phyloP scores from a whole-genome alignment of 139 green algal species.

The Pleodorina starrii region DNA sequence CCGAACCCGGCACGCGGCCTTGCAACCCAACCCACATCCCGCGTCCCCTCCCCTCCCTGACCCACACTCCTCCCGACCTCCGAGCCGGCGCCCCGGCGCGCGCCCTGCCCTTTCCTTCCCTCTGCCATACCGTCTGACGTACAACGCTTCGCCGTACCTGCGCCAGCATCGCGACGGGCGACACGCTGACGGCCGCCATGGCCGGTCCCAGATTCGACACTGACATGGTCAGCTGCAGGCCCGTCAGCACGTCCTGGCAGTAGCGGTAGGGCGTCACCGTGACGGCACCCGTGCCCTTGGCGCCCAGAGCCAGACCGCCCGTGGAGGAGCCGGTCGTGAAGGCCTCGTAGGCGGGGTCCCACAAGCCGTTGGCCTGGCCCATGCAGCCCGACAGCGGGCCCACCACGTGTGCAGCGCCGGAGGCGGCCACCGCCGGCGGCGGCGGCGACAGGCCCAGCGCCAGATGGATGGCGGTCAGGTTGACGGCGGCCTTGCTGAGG shows the following conservation, averaged over 20 bases:
- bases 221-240: constrained; percentile 10
- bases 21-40: too few species aligned
- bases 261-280: constrained; percentile 30
- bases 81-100: too few species aligned
- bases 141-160: too few species aligned
- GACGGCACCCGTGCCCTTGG: constrained; percentile 22
- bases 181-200: not conserved
- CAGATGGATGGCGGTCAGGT: not conserved
- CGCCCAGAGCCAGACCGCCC: not conserved
- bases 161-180: constrained; percentile 40
- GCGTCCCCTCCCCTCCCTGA: too few species aligned
- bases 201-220: constrained; percentile 9
- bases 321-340: not conserved
- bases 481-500: constrained; percentile 1
- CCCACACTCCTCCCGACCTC: too few species aligned
- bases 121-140: too few species aligned
- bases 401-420: constrained; percentile 15
- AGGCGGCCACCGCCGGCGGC: not conserved
- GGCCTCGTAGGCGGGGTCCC: not conserved
- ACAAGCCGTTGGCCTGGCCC: constrained; percentile 36
- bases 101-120: too few species aligned
- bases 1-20: too few species aligned
- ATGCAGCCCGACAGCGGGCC: constrained; percentile 22
- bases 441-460: constrained; percentile 2
- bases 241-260: constrained; percentile 6